Conservation (phyloP, 345 rosid species). For the Eucalyptus decipiens region DNA sequence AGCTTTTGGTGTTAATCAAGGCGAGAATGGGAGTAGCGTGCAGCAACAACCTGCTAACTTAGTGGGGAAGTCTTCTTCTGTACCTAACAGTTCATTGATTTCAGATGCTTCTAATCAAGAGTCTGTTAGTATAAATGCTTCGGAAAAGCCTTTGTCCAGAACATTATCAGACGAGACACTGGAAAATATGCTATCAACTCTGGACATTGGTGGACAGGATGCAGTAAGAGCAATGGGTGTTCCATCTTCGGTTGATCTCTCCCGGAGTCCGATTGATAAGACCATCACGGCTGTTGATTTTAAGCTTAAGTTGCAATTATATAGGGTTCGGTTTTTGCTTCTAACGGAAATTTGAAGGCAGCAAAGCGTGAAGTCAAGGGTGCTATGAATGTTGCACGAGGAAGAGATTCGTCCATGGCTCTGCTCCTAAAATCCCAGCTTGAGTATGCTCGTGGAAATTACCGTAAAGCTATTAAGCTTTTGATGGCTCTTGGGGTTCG, state of each 20-base stretch:
- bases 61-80: slow-evolving; percentile 49
- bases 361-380: slow-evolving; percentile 98
- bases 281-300: slow-evolving; percentile 52
- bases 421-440: slow-evolving; percentile 92
- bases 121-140: slow-evolving; percentile 34
- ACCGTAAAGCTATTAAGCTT: slow-evolving; percentile 89
- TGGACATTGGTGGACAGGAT: slow-evolving; percentile 66
- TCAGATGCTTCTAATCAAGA: slow-evolving; percentile 58
- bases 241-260: slow-evolving; percentile 44
- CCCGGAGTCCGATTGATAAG: slow-evolving; percentile 43
- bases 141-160: slow-evolving; percentile 59
- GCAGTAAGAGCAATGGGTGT: slow-evolving; percentile 34
- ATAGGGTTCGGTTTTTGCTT: slow-evolving; percentile 83
- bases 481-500: slow-evolving; percentile 68
- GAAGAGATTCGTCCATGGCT: slow-evolving; percentile 81
- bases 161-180: slow-evolving; percentile 73
- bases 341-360: slow-evolving; percentile 79
- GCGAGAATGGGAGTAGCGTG: slow-evolving; percentile 43
- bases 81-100: slow-evolving; percentile 39
- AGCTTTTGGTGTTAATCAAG: slow-evolving; percentile 61
- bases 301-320: slow-evolving; percentile 91
- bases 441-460: slow-evolving; percentile 94
- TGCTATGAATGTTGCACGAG: slow-evolving; percentile 86
- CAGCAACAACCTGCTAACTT: slow-evolving; percentile 53
- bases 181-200: slow-evolving; percentile 30